Evolutionary conservation across 768 basidiomycete genomes (phyloP).

Genomic region (Dacryopinax spathularia): DNA sequence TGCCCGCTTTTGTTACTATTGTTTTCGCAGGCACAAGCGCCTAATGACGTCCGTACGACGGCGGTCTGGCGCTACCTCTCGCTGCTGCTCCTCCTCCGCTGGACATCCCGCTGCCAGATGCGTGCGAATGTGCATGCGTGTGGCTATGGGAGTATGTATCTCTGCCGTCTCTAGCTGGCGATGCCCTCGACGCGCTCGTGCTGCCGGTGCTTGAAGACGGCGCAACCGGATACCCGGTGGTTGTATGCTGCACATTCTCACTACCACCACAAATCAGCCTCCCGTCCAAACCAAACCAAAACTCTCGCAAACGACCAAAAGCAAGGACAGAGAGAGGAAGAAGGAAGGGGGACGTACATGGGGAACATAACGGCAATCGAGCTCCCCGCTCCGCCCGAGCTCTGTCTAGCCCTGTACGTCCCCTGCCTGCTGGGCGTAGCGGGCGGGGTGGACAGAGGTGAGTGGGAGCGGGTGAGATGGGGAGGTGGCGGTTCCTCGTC

Average conservation of each 20-base stretch:
- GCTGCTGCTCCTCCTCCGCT: no score
- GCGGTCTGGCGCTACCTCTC: no score
- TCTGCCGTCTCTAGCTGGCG: no score
- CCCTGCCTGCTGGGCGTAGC: background rate
- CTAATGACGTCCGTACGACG: no score
- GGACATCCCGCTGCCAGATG: no score
- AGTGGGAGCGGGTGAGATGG: background rate
- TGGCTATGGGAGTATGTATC: no score
- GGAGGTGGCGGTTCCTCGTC: background rate
- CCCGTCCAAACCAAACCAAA: no score
- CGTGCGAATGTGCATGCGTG: no score
- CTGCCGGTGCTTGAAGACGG: slow-evolving; percentile 46
- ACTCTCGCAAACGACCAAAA: no score
- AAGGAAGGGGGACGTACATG: background rate
- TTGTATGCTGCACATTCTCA: background rate
- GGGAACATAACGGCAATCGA: background rate
- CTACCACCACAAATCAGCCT: background rate
- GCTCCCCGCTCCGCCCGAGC: background rate
- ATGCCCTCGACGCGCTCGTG: no score
- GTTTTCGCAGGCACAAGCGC: no score
- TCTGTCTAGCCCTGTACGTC: background rate
- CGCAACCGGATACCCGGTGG: background rate
- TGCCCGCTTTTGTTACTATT: no score
- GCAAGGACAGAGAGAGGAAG: background rate
- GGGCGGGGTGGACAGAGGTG: background rate